These are phyloP conservation scores for Candida ortonii DNA, from an alignment of 805 yeast species.

Conservation along the genomic window DNA sequence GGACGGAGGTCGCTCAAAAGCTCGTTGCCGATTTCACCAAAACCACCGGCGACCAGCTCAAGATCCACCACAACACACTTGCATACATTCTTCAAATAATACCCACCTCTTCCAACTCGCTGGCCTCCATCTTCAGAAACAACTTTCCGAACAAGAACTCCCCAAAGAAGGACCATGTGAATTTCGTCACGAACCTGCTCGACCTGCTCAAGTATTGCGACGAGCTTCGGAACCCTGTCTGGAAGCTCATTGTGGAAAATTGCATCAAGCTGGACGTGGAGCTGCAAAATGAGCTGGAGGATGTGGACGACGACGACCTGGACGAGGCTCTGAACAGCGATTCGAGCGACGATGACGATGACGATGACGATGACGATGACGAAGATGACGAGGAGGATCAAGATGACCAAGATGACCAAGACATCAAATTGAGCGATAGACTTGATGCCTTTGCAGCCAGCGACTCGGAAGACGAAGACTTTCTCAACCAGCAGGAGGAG, in stretches of 20 bases:
- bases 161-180: slow-evolving; percentile 47
- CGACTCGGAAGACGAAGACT: slow-evolving; percentile 32
- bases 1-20: slow-evolving; percentile 73
- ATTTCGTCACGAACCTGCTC: slow-evolving; percentile 66
- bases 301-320: slow-evolving; percentile 70
- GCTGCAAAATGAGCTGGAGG: slow-evolving; percentile 83
- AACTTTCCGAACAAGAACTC: slow-evolving; percentile 81
- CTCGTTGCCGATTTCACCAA: slow-evolving; percentile 60
- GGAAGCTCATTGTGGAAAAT: slow-evolving; percentile 79
- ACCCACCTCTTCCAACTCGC: slow-evolving; percentile 73
- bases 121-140: slow-evolving; percentile 55
- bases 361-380: slow-evolving; percentile 32
- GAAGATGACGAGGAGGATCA: slow-evolving; percentile 28
- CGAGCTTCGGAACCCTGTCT: slow-evolving; percentile 68
- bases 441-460: slow-evolving; percentile 37
- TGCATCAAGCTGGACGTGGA: slow-evolving; percentile 89
- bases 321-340: slow-evolving; percentile 40
- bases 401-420: slow-evolving; percentile 28
- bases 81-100: slow-evolving; percentile 63
- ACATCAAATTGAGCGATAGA: slow-evolving; percentile 38
- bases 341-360: slow-evolving; percentile 35
- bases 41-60: slow-evolving; percentile 13
- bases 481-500: slow-evolving; percentile 40
- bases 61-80: slow-evolving; percentile 63
- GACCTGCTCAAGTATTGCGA: slow-evolving; percentile 63